Evolutionary conservation across 2,329 filamentous ascomycete species (phyloP), one percentile per base, ranked within the genome.

Genomic region (Ascocoryne sarcoides): DNA sequence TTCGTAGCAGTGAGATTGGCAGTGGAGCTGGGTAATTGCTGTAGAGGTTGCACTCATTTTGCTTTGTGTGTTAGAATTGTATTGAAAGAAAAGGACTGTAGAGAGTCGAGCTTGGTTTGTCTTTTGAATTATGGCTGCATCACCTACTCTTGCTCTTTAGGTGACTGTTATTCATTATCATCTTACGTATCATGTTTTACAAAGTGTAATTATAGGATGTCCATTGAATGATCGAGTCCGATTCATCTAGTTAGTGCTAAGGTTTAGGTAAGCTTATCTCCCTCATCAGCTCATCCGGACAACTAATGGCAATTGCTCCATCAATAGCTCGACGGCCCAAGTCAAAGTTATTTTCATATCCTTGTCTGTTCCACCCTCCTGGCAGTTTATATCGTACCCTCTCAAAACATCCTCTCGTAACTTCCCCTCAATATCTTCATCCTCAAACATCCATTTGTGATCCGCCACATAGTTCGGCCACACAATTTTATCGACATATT

Each of bases 381-480:
- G 71, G 12, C 72, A 74, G 45, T 62, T 53, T 32, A 77, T 73
- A 16, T 60, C 62, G 50, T 65, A 63, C 41, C 57, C 58, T 17
- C 49, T 46, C 50, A 75, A 60, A 35, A 70, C 65, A 0, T 65
- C 62, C 14, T 63, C 57, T 30, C 73, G 66, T 8, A 79, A 57
- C 34, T 62, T 55, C 0, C 74, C 74, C 51, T 60, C 74, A 0
- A 86, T 83, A 57, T 89, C 67, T 0, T 76, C 81, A 5, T 66
- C 64, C 48, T 79, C 63, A 57, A 95, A 92, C 60, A 98, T 67
- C 71, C 85, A 94, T 16, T 68, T 67, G 64, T 96, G 89, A 53
- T 87, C 77, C 39, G 74, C 69, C 3, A 84, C 84, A 62, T 95
- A 96, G 54, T 94, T 90, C 3, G 90, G 90, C 92, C 92, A 98